Percentiles rank a stretch among this genome's conserved stretches.
phyloP scores from a whole-genome alignment of 1,284 basidiomycete species.

The Cutaneotrichosporon spelunceum region DNA sequence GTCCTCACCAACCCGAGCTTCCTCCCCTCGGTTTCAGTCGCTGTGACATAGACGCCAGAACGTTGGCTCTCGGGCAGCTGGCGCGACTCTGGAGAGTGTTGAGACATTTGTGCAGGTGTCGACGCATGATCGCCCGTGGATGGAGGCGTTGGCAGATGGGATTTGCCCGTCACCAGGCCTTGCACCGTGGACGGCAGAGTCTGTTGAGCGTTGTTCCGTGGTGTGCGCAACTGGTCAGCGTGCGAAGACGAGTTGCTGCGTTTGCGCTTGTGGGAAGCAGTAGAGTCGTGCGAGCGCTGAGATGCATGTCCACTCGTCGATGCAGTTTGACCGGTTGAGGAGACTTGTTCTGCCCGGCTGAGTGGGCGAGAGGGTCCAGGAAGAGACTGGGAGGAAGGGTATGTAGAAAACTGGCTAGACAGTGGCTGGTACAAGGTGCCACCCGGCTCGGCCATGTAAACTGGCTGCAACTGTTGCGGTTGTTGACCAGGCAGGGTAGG shows the following conservation, averaged over 20 bases:
- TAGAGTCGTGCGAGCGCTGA: conserved; percentile 14
- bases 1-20: conserved; percentile 37
- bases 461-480: conserved; percentile 8
- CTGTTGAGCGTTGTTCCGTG: conserved; percentile 7
- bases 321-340: no score
- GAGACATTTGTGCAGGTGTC: background rate
- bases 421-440: conserved; percentile 9
- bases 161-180: background rate
- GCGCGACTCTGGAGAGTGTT: background rate
- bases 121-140: conserved; percentile 13
- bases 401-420: background rate
- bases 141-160: conserved; percentile 17
- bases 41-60: conserved; percentile 36
- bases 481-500: conserved; percentile 1
- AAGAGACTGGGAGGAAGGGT: conserved; percentile 7
- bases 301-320: conserved; percentile 2
- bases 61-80: background rate
- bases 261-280: conserved; percentile 23
- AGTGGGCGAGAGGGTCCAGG: conserved; percentile 16
- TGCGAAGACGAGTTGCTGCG: conserved; percentile 18
- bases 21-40: conserved; percentile 39
- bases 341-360: conserved; percentile 5
- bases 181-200: background rate
- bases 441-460: background rate
- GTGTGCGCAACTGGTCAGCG: conserved; percentile 10